These are phyloP conservation scores for Baorangia bicolor DNA, from an alignment of 768 basidiomycete species.

Conservation along the genomic window DNA sequence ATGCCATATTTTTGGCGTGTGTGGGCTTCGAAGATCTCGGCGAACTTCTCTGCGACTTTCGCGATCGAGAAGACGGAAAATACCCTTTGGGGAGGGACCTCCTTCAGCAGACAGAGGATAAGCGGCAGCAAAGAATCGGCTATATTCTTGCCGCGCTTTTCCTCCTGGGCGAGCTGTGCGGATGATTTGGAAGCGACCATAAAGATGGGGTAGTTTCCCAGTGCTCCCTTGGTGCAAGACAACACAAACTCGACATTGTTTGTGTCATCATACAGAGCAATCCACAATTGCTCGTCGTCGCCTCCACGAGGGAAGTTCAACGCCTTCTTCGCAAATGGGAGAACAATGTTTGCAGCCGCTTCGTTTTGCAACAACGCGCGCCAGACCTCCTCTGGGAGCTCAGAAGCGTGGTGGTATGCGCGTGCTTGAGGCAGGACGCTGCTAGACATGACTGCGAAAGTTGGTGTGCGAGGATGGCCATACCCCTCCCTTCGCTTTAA, in stretches of 20 bases:
- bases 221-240: slow-evolving; percentile 4
- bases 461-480: not conserved
- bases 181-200: slow-evolving; percentile 16
- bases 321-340: slow-evolving; percentile 38
- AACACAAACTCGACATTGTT: slow-evolving; percentile 9
- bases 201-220: slow-evolving; percentile 12
- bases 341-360: slow-evolving; percentile 39
- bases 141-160: slow-evolving; percentile 1
- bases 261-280: slow-evolving; percentile 24
- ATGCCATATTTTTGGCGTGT: not conserved
- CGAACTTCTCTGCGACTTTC: slow-evolving; percentile 46
- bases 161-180: slow-evolving; percentile 12
- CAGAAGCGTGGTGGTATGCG: slow-evolving; percentile 2
- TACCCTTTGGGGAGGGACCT: slow-evolving; percentile 10
- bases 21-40: slow-evolving; percentile 43
- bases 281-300: slow-evolving; percentile 27
- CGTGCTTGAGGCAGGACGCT: not conserved
- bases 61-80: slow-evolving; percentile 69
- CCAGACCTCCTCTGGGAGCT: slow-evolving; percentile 31
- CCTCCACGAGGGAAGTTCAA: not conserved
- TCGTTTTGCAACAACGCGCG: slow-evolving; percentile 28
- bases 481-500: not conserved
- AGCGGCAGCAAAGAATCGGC: slow-evolving; percentile 8
- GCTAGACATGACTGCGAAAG: slow-evolving; percentile 14
- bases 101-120: slow-evolving; percentile 11